These are phyloP conservation scores for Crataegus laevigata DNA, from an alignment of 306 rosid species.

Conservation along the genomic window DNA sequence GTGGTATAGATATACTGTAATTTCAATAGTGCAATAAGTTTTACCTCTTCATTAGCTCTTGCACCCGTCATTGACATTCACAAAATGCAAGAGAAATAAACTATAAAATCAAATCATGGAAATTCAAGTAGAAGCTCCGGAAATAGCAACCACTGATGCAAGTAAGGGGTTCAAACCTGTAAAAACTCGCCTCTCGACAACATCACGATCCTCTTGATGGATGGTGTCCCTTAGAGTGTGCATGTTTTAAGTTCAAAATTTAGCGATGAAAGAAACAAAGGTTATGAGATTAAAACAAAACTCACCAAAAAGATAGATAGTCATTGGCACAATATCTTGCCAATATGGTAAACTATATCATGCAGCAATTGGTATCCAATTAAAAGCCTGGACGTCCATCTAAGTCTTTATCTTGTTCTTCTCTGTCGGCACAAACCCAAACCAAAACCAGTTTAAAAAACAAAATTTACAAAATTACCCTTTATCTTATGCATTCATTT, in stretches of 20 bases:
- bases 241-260: conserved; percentile 8
- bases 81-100: conserved; percentile 7
- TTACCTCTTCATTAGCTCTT: conserved; percentile 86
- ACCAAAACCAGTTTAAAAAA: too few species aligned
- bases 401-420: too few species aligned
- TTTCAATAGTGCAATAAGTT: background rate
- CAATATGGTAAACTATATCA: too few species aligned
- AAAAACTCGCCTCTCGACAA: conserved; percentile 91
- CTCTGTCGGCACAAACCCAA: too few species aligned
- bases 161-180: conserved; percentile 50
- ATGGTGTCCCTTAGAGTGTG: conserved; percentile 68
- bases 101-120: background rate
- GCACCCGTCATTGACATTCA: conserved; percentile 70
- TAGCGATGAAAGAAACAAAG: background rate
- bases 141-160: background rate
- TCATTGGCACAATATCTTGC: too few species aligned
- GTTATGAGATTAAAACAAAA: background rate
- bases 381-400: too few species aligned
- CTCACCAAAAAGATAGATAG: too few species aligned
- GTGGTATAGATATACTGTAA: background rate
- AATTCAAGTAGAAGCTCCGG: conserved; percentile 17
- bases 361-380: too few species aligned
- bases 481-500: too few species aligned
- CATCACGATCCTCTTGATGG: conserved; percentile 81
- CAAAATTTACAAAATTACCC: too few species aligned